phyloP scores from a whole-genome alignment of 2,329 filamentous ascomycete species.

The Colletotrichum shisoi region DNA sequence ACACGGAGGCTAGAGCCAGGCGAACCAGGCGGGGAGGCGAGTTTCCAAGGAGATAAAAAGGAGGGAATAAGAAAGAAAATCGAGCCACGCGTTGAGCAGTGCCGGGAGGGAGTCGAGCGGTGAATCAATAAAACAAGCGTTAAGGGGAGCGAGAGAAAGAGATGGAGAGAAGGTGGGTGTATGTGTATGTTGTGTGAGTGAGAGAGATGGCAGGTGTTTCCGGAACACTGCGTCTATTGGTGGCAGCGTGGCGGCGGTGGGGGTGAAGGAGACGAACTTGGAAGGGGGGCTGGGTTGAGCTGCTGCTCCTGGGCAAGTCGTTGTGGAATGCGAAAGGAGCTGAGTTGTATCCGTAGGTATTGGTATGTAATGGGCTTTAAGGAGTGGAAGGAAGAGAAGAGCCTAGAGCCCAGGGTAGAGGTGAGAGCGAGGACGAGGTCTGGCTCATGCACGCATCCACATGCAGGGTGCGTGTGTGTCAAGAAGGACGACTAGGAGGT shows the following conservation, averaged over 20 bases:
- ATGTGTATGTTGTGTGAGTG: too few relatives aligned
- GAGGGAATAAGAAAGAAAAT: constrained; percentile 21
- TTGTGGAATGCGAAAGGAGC: constrained; percentile 3
- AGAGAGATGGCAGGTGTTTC: constrained; percentile 37
- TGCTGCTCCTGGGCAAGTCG: not conserved
- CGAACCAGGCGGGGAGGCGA: not conserved
- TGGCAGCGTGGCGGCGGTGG: constrained; percentile 20
- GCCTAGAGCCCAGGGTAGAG: not conserved
- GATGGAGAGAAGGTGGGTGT: too few relatives aligned
- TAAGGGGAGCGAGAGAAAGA: constrained; percentile 13
- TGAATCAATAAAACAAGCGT: constrained; percentile 24
- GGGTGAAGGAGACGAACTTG: constrained; percentile 3
- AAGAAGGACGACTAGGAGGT: too few relatives aligned
- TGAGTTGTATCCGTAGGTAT: not conserved
- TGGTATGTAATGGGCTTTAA: constrained; percentile 19
- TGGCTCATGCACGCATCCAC: constrained; percentile 28
- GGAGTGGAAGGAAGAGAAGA: constrained; percentile 18
- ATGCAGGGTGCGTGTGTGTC: not conserved
- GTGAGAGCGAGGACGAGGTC: constrained; percentile 24
- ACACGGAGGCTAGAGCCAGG: not conserved
- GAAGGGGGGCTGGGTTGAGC: constrained; percentile 10
- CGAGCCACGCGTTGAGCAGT: constrained; percentile 22
- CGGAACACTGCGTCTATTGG: constrained; percentile 39
- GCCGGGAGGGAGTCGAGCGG: not conserved
- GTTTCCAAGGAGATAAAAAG: constrained; percentile 6